Evolutionary conservation across 257 asterid genomes (phyloP).

Genomic region (Voacanga thouarsii): DNA sequence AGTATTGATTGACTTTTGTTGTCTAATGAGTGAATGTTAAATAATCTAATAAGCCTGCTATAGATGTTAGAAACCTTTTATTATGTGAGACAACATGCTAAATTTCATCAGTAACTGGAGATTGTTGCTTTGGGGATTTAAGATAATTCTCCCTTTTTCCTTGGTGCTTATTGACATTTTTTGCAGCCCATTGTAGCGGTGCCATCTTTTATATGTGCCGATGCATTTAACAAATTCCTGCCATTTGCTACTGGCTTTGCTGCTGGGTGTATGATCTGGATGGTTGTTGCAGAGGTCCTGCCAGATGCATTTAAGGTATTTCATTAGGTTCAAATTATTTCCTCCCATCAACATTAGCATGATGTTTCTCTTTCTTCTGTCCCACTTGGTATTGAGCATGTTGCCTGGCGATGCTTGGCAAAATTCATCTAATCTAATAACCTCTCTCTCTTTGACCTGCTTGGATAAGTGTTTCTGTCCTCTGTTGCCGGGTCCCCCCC

Average conservation of each 20-base stretch:
- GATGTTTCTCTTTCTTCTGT: not conserved
- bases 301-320: conserved; percentile 95
- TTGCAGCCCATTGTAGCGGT: conserved; percentile 98
- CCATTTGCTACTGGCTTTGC: conserved; percentile 99
- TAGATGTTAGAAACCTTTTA: not conserved
- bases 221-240: conserved; percentile 88
- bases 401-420: not conserved
- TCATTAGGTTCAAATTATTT: not conserved
- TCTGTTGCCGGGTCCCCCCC: not conserved
- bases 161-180: not conserved
- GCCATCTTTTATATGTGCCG: conserved; percentile 93
- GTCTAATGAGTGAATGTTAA: not conserved
- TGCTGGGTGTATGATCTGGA: conserved; percentile 99
- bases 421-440: not conserved
- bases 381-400: not conserved
- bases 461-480: not conserved
- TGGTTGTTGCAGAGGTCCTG: conserved; percentile 95
- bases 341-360: not conserved
- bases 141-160: not conserved
- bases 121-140: not conserved
- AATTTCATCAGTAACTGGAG: not conserved
- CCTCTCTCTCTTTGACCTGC: not conserved
- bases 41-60: not conserved
- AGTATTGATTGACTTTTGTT: not conserved
- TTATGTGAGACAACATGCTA: not conserved